Evolutionary conservation across 1,284 basidiomycete genomes (phyloP), one percentile per base, ranked within the genome.

Genomic region (Leccinum fallax): DNA sequence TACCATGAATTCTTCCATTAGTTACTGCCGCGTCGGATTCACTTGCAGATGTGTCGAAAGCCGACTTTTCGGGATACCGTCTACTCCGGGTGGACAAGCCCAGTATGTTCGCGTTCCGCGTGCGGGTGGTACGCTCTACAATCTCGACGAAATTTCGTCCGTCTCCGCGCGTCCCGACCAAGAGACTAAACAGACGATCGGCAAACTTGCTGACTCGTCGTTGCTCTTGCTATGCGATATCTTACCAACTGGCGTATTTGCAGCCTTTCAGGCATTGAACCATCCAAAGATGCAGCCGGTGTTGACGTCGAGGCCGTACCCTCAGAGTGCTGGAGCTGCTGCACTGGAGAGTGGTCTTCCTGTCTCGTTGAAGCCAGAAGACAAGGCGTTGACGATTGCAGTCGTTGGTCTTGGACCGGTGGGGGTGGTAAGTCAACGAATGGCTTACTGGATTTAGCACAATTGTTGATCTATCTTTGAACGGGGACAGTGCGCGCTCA

Each of bases 41-140:
- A 94, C 92, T 2, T 88, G 85, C 40, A 83, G 94, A 53, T 96
- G 95, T 73, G 78, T 81, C 2, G 76, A 86, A 63, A 85, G 87
- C 6, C 75, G 77, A 28, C 80, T 94, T 9, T 92, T 95, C 71
- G 94, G 94, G 40, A 86, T 86, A 36, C 85, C 89, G 0, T 71
- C 76, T 10, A 83, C 94, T 1, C 87, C 89, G 8, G 95, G 94
- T 11, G 92, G 87, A 2, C 95, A 97, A 78, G 94, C 94, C 0
- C 93, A 95, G 75, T 97, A 90, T 73, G 83, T 94, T 4, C 85
- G 89, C 30, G 86, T 94, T 11, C 93, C 93, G 6, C 84, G 84
- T 61, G 93, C 89, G 1, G 92, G 92, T 28, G 90, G 90, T 19
- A 92, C 90, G 0, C 81, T 94, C 6, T 92, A 89, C 78, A 87